phyloP scores from a whole-genome alignment of 2,329 filamentous ascomycete genomes.

The Balansia obtecta region DNA sequence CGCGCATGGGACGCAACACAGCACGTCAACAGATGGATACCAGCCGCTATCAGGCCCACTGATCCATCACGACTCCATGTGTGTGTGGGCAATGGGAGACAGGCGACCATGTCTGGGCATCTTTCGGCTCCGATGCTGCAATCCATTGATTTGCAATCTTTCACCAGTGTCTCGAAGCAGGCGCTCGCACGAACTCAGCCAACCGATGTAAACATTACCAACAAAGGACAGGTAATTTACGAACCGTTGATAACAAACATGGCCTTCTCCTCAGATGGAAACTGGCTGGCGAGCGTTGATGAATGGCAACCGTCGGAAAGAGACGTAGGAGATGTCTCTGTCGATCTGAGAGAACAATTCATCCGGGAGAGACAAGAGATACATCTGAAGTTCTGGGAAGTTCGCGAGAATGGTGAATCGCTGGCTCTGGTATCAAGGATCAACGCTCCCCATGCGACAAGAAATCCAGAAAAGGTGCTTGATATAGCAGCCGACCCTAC shows the following conservation, averaged over 20 bases:
- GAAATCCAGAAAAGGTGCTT: conserved; percentile 47
- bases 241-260: conserved; percentile 70
- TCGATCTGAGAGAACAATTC: conserved; percentile 30
- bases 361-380: conserved; percentile 51
- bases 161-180: conserved; percentile 72
- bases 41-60: conserved; percentile 50
- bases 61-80: conserved; percentile 53
- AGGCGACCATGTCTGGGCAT: conserved; percentile 39
- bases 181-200: conserved; percentile 79
- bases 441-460: conserved; percentile 64
- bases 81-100: conserved; percentile 51
- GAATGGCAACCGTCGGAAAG: conserved; percentile 68
- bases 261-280: conserved; percentile 65
- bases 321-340: conserved; percentile 43
- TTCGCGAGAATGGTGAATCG: conserved; percentile 40
- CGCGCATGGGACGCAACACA: conserved; percentile 35
- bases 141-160: conserved; percentile 71
- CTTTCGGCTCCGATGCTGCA: conserved; percentile 55
- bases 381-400: conserved; percentile 82
- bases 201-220: conserved; percentile 66
- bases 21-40: conserved; percentile 37
- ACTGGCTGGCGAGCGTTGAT: conserved; percentile 85
- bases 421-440: conserved; percentile 75
- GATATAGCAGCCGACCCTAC: conserved; percentile 60
- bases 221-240: conserved; percentile 55